Conservation (phyloP, 768 basidiomycete genomes). For the Dentipellis fragilis region DNA sequence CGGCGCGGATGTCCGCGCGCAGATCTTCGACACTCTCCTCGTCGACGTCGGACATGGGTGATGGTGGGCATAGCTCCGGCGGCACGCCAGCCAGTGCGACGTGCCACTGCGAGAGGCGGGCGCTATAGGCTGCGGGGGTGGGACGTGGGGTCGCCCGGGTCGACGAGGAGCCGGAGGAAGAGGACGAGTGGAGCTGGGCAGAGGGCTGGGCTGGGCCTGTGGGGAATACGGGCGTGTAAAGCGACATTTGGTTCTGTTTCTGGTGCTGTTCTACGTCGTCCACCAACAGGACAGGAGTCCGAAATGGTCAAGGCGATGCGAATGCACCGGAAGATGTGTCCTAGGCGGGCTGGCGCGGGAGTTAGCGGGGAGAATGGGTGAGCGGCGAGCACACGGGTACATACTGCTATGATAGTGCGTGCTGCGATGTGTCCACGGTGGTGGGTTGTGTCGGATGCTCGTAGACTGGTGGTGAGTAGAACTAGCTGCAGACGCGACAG, state of each 20-base stretch:
- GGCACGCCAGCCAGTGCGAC: slow-evolving; percentile 2
- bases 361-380: too few species aligned
- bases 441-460: too few species aligned
- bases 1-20: not conserved
- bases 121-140: not conserved
- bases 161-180: not conserved
- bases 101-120: slow-evolving; percentile 4
- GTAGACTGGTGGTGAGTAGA: too few species aligned
- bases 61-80: slow-evolving; percentile 2
- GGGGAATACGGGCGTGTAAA: slow-evolving; percentile 26
- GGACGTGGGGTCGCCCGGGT: not conserved
- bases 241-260: slow-evolving; percentile 17
- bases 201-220: slow-evolving; percentile 8
- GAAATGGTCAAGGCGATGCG: not conserved
- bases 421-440: too few species aligned
- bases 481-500: too few species aligned
- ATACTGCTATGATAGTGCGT: too few species aligned
- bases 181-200: not conserved
- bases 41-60: not conserved
- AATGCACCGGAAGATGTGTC: not conserved
- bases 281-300: not conserved
- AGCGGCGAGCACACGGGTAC: too few species aligned
- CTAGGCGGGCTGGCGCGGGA: not conserved
- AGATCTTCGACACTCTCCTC: not conserved
- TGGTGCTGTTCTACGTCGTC: too few species aligned